A percentile compares a stretch with the other conserved stretches of the same genome.
Conservation (phyloP, 140 eudicot species). For the Bidens hawaiensis region DNA sequence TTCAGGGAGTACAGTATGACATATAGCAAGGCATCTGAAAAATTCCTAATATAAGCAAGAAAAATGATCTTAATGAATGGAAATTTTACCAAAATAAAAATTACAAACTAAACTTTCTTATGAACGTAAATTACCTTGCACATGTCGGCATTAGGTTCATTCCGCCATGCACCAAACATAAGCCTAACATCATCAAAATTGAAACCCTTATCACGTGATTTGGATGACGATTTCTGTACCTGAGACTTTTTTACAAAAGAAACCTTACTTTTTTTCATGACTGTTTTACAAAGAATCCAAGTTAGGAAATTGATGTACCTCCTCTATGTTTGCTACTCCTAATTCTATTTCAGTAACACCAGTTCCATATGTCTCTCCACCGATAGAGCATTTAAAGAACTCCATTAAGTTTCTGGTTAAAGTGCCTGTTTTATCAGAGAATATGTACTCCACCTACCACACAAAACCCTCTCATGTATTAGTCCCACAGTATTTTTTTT, state of each 20-base stretch:
- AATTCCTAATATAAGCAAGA: constrained; percentile 62
- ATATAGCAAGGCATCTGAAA: constrained; percentile 97
- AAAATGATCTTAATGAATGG: constrained; percentile 18
- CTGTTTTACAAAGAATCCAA: neutral
- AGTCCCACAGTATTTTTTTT: neutral
- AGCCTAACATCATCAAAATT: constrained; percentile 90
- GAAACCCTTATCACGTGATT: constrained; percentile 74
- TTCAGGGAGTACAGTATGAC: constrained; percentile 98
- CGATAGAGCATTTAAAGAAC: constrained; percentile 93
- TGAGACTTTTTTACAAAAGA: constrained; percentile 19
- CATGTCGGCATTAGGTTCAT: constrained; percentile 79
- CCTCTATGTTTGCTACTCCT: constrained; percentile 61
- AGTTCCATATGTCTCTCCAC: constrained; percentile 88
- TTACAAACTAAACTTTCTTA: neutral
- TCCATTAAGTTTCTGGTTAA: constrained; percentile 92
- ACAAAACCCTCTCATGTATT: neutral
- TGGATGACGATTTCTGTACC: constrained; percentile 49
- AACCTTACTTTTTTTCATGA: constrained; percentile 2
- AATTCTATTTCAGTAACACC: constrained; percentile 88
- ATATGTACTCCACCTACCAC: constrained; percentile 66
- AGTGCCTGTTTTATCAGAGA: constrained; percentile 96
- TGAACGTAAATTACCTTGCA: constrained; percentile 60
- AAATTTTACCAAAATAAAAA: neutral
- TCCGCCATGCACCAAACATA: constrained; percentile 98
- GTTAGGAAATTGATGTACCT: constrained; percentile 33